phyloP scores from a whole-genome alignment of 176 grass and related monocot species.

The Aechmea fasciata region DNA sequence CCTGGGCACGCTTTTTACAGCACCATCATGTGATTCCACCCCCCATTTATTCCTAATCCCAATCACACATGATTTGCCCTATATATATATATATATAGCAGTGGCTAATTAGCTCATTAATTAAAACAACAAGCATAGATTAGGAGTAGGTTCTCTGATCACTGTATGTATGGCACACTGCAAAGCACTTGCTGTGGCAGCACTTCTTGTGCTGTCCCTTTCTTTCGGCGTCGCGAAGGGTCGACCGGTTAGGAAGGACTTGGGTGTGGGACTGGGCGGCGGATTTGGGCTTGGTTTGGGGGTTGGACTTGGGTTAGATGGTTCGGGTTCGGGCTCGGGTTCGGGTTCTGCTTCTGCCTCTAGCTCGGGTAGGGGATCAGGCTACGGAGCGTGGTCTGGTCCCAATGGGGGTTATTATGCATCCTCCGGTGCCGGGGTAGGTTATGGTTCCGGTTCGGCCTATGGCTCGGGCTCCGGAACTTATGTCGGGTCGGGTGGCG shows the following conservation, averaged over 20 bases:
- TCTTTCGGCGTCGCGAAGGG: slow-evolving; percentile 13
- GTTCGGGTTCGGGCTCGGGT: slow-evolving; percentile 22
- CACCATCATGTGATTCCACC: slow-evolving; percentile 40
- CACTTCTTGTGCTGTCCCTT: slow-evolving; percentile 18
- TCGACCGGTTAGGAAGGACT: slow-evolving; percentile 37
- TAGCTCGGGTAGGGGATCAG: slow-evolving; percentile 23
- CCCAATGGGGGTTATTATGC: neutral
- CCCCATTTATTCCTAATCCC: neutral
- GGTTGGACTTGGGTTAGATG: slow-evolving; percentile 17
- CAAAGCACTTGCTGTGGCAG: slow-evolving; percentile 7
- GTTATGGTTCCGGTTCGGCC: slow-evolving; percentile 15
- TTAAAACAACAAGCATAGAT: slow-evolving; percentile 4
- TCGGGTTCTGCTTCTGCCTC: slow-evolving; percentile 12
- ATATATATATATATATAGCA: slow-evolving; percentile 44
- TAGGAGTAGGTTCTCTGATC: too few species aligned
- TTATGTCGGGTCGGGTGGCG: slow-evolving; percentile 8
- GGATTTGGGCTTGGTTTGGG: slow-evolving; percentile 19
- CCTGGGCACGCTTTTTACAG: slow-evolving; percentile 28
- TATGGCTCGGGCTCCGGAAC: slow-evolving; percentile 14
- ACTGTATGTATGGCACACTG: slow-evolving; percentile 23
- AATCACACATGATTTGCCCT: slow-evolving; percentile 1
- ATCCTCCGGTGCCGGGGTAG: neutral
- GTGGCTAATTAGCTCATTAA: slow-evolving; percentile 2
- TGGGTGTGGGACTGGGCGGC: slow-evolving; percentile 33
- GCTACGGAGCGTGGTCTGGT: slow-evolving; percentile 23